Conservation (phyloP, 2,329 filamentous ascomycete genomes). For the Beauveria australis region DNA sequence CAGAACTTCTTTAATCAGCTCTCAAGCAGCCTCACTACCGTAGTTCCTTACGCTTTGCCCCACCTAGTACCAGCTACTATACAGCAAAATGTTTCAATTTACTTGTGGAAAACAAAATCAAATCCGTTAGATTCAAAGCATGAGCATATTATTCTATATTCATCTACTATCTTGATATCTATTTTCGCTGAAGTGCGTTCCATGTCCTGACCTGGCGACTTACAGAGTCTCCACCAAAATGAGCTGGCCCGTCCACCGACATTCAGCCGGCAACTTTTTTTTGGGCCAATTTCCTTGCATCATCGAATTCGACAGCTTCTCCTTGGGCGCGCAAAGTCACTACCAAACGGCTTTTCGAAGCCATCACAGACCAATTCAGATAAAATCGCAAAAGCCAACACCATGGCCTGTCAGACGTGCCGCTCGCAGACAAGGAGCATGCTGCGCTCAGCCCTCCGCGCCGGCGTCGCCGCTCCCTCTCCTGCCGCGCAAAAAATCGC, state of each 20-base stretch:
- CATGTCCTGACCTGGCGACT: too few relatives aligned
- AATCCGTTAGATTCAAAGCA: too few relatives aligned
- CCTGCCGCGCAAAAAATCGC: constrained; percentile 15
- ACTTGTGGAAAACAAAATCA: too few relatives aligned
- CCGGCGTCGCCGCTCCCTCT: constrained; percentile 18
- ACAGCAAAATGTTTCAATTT: too few relatives aligned
- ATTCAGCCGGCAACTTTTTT: constrained; percentile 19
- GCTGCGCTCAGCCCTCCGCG: constrained; percentile 26
- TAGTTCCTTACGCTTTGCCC: too few relatives aligned
- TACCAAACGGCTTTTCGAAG: background rate
- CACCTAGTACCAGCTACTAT: too few relatives aligned
- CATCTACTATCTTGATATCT: too few relatives aligned
- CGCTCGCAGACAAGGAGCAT: constrained; percentile 34
- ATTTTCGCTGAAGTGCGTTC: too few relatives aligned
- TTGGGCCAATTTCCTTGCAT: background rate
- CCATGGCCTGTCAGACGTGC: constrained; percentile 44
- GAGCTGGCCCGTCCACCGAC: constrained; percentile 11
- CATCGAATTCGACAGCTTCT: background rate
- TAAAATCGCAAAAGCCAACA: background rate
- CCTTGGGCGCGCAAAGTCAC: background rate
- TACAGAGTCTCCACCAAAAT: background rate
- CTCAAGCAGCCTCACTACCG: too few relatives aligned
- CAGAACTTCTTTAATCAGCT: too few relatives aligned
- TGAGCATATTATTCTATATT: too few relatives aligned
- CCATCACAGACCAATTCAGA: background rate